A percentile compares a stretch with the other conserved stretches of the same genome.
Conservation (phyloP, 148 eudicot species). For the Selenicereus undatus region DNA sequence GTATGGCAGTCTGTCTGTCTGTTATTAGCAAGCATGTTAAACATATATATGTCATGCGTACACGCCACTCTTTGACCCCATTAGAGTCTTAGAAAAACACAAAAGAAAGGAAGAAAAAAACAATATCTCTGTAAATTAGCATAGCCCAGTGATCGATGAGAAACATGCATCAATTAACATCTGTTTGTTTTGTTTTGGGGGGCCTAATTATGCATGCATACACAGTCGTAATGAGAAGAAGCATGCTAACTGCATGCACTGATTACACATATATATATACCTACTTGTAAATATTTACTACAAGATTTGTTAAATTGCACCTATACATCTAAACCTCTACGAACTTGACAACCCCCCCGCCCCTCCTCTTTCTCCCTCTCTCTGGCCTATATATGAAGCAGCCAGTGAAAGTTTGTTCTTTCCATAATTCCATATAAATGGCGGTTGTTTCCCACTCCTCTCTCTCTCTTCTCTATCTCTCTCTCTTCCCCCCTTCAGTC, state of each 20-base stretch:
- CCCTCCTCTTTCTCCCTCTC: background rate
- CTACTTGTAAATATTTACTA: background rate
- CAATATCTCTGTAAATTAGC: background rate
- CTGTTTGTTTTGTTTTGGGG: background rate
- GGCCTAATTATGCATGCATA: background rate
- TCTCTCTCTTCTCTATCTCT: background rate
- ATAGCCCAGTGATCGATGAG: background rate
- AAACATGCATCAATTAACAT: background rate
- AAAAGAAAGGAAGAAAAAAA: background rate
- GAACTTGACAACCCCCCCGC: background rate
- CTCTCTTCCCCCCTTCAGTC: background rate
- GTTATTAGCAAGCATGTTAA: background rate
- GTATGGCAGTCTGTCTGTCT: background rate
- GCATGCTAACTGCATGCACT: background rate
- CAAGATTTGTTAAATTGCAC: background rate
- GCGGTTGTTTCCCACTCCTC: background rate
- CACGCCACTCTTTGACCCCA: background rate
- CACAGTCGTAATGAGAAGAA: background rate
- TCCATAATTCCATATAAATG: background rate
- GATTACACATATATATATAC: background rate
- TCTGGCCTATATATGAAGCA: background rate
- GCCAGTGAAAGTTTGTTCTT: background rate
- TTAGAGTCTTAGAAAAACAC: background rate
- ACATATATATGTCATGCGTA: background rate
- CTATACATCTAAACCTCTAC: background rate